Base-by-base conservation (phyloP, 257 asterid species). In the Mentha longifolia region DNA sequence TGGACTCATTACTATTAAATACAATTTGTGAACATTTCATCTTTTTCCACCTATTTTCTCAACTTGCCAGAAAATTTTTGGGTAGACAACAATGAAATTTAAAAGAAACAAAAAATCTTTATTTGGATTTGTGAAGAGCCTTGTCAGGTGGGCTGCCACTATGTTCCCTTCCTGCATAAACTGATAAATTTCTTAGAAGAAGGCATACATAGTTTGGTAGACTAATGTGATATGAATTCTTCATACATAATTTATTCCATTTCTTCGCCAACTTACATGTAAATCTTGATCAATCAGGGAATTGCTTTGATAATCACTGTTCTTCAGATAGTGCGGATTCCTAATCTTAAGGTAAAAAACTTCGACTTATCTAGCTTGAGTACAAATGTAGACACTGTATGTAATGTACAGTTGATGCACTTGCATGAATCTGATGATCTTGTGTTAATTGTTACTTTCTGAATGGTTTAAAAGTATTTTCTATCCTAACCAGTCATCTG, bases 311-410 rank as follows among this genome's bases (percentile, higher is more conserved):
- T 92, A 58, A 88, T 86, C 71, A 92, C 96, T 5, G 98, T 92
- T 78, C 88, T 92, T 81, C 98, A 92, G 84, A 92, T 92, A 50
- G 92, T 92, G 12, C 90, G 89, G 67, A 84, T 92, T 75, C 98
- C 98, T 56, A 90, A 92, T 84, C 98, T 92, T 79, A 88, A 92
- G 98, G 98, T 89, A 82, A 85, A 39, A 33, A 13, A 25, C 61
- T 71, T 57, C 28, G 65, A 39, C 25, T 67, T 25, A 28, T 47
- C 15, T 15, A 60, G 76, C 55, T 77, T 45, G 37, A 42, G 12
- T 72, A 42, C 25, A 55, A 10, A 19, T 47, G 51, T 20, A 55
- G 68, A 52, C 49, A 51, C 61, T 61, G 42, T 30, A 49, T 59
- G 67, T 58, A 55, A 51, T 31, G 43, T 67, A 14, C 15, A 72